Evolutionary conservation across 805 yeast species (phyloP).

Genomic region (Yarrowia sp.): DNA sequence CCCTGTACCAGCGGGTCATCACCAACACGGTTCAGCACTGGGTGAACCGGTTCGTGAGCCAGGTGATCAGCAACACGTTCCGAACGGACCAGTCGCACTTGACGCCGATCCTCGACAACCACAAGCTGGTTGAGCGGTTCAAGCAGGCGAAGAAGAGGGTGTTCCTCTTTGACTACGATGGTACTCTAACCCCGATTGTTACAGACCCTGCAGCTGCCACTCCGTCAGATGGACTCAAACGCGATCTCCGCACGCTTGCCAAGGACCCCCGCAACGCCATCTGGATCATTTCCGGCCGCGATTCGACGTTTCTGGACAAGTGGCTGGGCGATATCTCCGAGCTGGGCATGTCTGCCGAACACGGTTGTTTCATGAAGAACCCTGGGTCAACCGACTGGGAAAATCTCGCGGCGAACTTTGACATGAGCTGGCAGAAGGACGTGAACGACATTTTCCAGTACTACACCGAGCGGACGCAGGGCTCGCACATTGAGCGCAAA

Average conservation of each 20-base stretch:
- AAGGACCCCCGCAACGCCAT: slow-evolving; percentile 82
- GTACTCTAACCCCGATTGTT: slow-evolving; percentile 96
- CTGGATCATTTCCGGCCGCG: slow-evolving; percentile 97
- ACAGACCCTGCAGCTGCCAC: slow-evolving; percentile 98
- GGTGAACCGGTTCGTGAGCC: slow-evolving; percentile 68
- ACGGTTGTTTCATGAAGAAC: slow-evolving; percentile 91
- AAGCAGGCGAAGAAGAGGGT: slow-evolving; percentile 68
- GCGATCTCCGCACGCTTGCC: slow-evolving; percentile 64
- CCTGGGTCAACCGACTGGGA: slow-evolving; percentile 74
- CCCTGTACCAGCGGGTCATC: slow-evolving; percentile 70
- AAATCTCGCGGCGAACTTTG: slow-evolving; percentile 79
- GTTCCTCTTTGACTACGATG: slow-evolving; percentile 94
- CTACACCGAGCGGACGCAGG: slow-evolving; percentile 89
- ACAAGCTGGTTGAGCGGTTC: slow-evolving; percentile 66
- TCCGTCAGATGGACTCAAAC: slow-evolving; percentile 76
- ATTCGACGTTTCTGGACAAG: slow-evolving; percentile 83
- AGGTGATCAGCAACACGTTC: slow-evolving; percentile 50
- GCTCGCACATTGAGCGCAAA: slow-evolving; percentile 83
- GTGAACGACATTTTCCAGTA: slow-evolving; percentile 75
- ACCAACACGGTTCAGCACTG: slow-evolving; percentile 80
- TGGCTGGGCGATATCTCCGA: slow-evolving; percentile 77
- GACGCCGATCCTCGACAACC: slow-evolving; percentile 84
- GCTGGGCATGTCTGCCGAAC: slow-evolving; percentile 93
- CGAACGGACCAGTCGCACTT: slow-evolving; percentile 58
- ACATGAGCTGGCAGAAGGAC: slow-evolving; percentile 93